Evolutionary conservation across 2,329 filamentous ascomycete species (phyloP).

Genomic region (Macrophomina pseudophaseolina): DNA sequence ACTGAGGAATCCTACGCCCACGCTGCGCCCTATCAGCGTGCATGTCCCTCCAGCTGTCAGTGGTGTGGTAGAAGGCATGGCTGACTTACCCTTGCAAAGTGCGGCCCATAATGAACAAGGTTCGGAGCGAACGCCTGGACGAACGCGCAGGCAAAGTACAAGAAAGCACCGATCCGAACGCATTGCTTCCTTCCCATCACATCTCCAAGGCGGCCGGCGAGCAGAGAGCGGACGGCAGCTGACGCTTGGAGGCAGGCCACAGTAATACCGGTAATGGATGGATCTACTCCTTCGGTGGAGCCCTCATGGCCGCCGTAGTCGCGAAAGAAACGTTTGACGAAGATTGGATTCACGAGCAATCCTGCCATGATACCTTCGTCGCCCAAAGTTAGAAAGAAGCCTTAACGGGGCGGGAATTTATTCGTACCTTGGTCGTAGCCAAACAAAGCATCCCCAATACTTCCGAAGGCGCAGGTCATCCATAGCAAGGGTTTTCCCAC

Average conservation of each 20-base stretch:
- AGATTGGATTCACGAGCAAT: constrained; percentile 47
- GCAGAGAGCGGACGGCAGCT: constrained; percentile 42
- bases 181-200: constrained; percentile 46
- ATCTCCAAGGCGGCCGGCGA: constrained; percentile 43
- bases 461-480: constrained; percentile 48
- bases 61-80: too few species aligned
- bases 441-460: constrained; percentile 48
- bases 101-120: constrained; percentile 43
- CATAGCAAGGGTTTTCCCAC: constrained; percentile 44
- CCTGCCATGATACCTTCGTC: constrained; percentile 48
- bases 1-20: constrained; percentile 44
- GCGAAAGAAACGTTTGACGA: constrained; percentile 47
- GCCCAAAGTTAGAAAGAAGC: constrained; percentile 20
- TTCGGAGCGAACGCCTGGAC: constrained; percentile 45
- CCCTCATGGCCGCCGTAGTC: constrained; percentile 47
- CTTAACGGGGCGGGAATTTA: constrained; percentile 1
- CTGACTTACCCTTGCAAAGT: constrained; percentile 46
- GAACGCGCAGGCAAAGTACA: constrained; percentile 46
- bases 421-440: constrained; percentile 50
- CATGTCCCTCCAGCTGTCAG: too few species aligned
- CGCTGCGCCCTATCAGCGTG: too few species aligned
- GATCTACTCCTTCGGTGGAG: constrained; percentile 37
- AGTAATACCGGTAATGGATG: constrained; percentile 47
- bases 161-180: constrained; percentile 44
- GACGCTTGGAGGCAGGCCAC: constrained; percentile 45